Evolutionary conservation across 805 yeast species (phyloP), one percentile per base, ranked within the genome.

Genomic region (Starmerella bacillaris): DNA sequence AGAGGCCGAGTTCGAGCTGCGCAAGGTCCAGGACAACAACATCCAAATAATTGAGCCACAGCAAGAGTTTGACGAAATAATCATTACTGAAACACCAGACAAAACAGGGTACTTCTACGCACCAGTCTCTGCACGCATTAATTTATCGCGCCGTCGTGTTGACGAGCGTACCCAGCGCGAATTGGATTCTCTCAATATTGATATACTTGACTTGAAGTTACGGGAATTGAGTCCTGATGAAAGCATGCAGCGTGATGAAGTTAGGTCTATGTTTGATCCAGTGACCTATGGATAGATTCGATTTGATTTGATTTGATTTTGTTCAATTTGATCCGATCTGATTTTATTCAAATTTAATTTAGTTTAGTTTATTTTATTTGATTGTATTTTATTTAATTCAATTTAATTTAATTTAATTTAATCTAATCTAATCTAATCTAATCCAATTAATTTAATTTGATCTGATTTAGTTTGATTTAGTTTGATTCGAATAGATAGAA

Each of bases 71-170:
- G 74, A 74, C 44, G 93, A 84, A 55, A 54, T 84, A 42, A 72
- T 77, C 1, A 58, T 84, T 31, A 67, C 72, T 30, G 70, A 79
- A 45, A 62, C 63, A 37, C 51, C 57, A 19, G 68, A 67, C 31
- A 56, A 68, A 21, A 58, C 61, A 18, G 63, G 69, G 6, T 92
- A 82, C 3, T 68, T 66, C 47, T 89, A 77, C 53, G 70, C 77
- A 39, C 94, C 95, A 6, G 60, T 86, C 14, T 61, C 68, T 11
- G 82, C 84, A 24, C 72, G 75, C 46, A 65, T 80, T 29, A 89
- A 76, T 45, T 69, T 89, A 51, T 82, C 78, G 60, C 76, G 86
- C 53, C 73, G 92, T 53, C 72, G 94, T 56, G 70, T 82, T 11
- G 74, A 70, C 26, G 63, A 70, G 31, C 67, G 45, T 37, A 34